A percentile compares a stretch with the other conserved stretches of the same genome.
phyloP scores from a whole-genome alignment of 805 yeast genomes.

The Suhomyces pyralidae region DNA sequence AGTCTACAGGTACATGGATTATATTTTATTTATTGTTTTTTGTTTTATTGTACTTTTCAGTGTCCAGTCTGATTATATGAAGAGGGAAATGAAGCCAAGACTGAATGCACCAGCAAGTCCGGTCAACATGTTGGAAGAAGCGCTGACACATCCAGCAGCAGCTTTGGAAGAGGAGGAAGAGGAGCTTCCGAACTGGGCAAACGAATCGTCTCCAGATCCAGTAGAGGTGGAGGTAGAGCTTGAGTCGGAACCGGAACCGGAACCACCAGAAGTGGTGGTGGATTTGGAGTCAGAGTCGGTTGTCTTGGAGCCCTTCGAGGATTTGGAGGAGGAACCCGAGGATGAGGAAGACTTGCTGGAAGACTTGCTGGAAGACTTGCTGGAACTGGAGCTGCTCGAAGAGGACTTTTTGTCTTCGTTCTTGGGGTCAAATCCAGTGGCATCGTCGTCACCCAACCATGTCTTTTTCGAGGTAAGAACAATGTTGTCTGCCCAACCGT shows the following conservation, averaged over 20 bases:
- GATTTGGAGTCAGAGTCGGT: slow-evolving; percentile 1
- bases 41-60: not conserved
- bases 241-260: not conserved
- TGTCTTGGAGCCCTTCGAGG: slow-evolving; percentile 1
- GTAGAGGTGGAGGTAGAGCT: not conserved
- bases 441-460: slow-evolving; percentile 55
- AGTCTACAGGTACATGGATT: no score
- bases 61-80: slow-evolving; percentile 2
- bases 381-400: not conserved
- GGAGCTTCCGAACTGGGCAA: slow-evolving; percentile 11
- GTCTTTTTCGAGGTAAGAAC: slow-evolving; percentile 63
- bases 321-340: slow-evolving; percentile 9
- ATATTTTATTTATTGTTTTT: no score
- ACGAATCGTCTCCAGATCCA: slow-evolving; percentile 8
- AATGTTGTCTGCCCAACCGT: slow-evolving; percentile 36
- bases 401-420: slow-evolving; percentile 11
- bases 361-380: slow-evolving; percentile 8
- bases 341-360: no score
- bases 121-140: not conserved
- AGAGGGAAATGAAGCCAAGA: slow-evolving; percentile 19
- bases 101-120: slow-evolving; percentile 14
- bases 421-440: slow-evolving; percentile 64
- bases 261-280: not conserved
- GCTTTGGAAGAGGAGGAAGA: not conserved
- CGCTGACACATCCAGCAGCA: not conserved